A percentile compares a stretch with the other conserved stretches of the same genome.
Conservation (phyloP, 1,139 yeast genomes). For the Pichia norvegensis region DNA sequence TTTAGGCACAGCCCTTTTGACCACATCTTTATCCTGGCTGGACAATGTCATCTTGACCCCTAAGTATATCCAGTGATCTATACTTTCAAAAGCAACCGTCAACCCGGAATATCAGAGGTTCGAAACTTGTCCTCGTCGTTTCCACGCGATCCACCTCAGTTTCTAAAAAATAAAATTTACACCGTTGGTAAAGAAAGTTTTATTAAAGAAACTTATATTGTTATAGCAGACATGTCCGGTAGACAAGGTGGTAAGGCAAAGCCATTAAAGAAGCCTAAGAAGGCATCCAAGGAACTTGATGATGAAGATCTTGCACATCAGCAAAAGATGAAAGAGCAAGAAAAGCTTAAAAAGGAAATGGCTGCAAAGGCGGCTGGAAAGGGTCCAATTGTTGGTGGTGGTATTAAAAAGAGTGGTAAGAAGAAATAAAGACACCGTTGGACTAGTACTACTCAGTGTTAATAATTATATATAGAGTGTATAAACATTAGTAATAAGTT, state of each 20-base stretch:
- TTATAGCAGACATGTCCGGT: slow-evolving; percentile 37
- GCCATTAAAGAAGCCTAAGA: slow-evolving; percentile 65
- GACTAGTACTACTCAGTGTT: too few relatives aligned
- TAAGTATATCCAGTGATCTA: too few relatives aligned
- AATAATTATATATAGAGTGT: background rate
- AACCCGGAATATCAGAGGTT: background rate
- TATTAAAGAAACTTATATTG: background rate
- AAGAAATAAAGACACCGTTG: slow-evolving; percentile 15
- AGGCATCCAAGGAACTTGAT: slow-evolving; percentile 63
- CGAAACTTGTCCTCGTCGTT: background rate
- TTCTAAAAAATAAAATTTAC: background rate
- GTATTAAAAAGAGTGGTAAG: slow-evolving; percentile 70
- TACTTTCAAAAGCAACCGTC: too few relatives aligned
- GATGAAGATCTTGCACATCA: slow-evolving; percentile 88
- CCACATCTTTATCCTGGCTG: slow-evolving; percentile 72
- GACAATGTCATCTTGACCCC: slow-evolving; percentile 31
- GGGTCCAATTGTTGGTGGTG: slow-evolving; percentile 88
- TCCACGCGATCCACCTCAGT: background rate
- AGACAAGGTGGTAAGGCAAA: slow-evolving; percentile 42
- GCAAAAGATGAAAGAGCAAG: slow-evolving; percentile 92
- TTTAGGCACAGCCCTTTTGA: slow-evolving; percentile 84
- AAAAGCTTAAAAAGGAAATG: slow-evolving; percentile 85
- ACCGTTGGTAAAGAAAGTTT: too few relatives aligned
- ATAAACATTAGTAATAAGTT: background rate
- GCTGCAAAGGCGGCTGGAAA: slow-evolving; percentile 82